phyloP scores from a whole-genome alignment of 2,329 filamentous ascomycete species.

The Verticillium isaacii region DNA sequence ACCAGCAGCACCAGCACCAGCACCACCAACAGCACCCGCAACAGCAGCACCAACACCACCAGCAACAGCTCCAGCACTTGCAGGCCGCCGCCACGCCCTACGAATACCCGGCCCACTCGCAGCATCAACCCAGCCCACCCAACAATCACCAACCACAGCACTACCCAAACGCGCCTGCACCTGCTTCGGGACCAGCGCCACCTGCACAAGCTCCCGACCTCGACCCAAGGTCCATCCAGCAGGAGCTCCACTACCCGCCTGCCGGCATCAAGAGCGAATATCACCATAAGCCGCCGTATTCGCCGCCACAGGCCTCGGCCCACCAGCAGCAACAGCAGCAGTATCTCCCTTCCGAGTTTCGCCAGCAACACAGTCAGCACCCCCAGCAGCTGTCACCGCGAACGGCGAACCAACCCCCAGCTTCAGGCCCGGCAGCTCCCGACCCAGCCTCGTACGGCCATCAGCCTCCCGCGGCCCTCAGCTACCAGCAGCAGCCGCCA shows the following conservation, averaged over 20 bases:
- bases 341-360: constrained; percentile 1
- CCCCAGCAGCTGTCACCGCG: not conserved
- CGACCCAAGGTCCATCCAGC: constrained; percentile 1
- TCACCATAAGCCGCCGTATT: constrained; percentile 8
- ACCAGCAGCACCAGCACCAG: constrained; percentile 16
- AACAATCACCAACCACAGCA: not conserved
- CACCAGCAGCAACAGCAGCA: constrained; percentile 12
- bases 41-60: constrained; percentile 18
- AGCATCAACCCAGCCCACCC: constrained; percentile 2
- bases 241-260: constrained; percentile 1
- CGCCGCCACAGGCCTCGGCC: constrained; percentile 1
- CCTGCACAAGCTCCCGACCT: not conserved
- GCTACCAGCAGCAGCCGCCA: not conserved
- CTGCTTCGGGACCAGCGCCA: not conserved
- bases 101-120: constrained; percentile 6
- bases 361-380: constrained; percentile 9
- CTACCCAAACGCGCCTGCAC: constrained; percentile 1
- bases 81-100: not conserved
- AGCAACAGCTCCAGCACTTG: constrained; percentile 13
- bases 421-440: not conserved
- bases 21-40: constrained; percentile 25
- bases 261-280: constrained; percentile 3
- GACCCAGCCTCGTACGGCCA: constrained; percentile 1
- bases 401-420: not conserved
- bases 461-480: not conserved